Percentiles rank a stretch among this genome's conserved stretches.
Evolutionary conservation across 306 rosid genomes (phyloP).

Genomic region (Vigna mungo): DNA sequence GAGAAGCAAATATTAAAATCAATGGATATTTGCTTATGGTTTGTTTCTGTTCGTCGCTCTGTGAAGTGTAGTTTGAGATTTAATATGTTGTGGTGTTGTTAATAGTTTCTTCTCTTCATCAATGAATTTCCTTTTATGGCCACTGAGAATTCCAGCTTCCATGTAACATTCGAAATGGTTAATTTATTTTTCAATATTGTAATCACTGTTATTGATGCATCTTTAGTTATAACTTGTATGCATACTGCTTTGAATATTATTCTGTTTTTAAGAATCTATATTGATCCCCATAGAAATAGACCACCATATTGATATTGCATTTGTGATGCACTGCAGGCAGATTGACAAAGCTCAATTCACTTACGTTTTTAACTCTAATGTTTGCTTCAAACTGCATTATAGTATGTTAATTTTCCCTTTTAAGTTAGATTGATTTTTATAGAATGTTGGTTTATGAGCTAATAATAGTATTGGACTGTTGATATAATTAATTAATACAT

Average conservation of each 20-base stretch:
- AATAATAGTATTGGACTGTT: no score
- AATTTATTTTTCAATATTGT: conserved; percentile 31
- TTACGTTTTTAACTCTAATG: conserved; percentile 96
- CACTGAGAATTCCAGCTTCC: conserved; percentile 29
- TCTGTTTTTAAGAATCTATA: conserved; percentile 14
- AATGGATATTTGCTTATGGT: no score
- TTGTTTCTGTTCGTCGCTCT: no score
- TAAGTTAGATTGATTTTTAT: no score
- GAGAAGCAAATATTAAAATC: no score
- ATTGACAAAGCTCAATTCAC: conserved; percentile 97
- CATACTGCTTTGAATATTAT: neutral
- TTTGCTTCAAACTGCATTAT: conserved; percentile 40
- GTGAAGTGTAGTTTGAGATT: no score
- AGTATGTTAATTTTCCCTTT: conserved; percentile 43
- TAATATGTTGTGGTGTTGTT: no score
- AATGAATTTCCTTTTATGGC: conserved; percentile 4
- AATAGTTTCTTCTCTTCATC: conserved; percentile 9
- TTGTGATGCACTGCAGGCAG: conserved; percentile 71
- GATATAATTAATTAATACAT: no score
- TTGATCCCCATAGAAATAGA: conserved; percentile 1
- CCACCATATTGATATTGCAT: conserved; percentile 27
- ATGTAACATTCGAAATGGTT: conserved; percentile 29
- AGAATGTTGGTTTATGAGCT: no score
- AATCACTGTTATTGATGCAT: conserved; percentile 27
- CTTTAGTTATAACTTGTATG: conserved; percentile 10